Evolutionary conservation across 225 moss, liverwort and hornwort species (phyloP).

Genomic region (Straminergon stramineum): DNA sequence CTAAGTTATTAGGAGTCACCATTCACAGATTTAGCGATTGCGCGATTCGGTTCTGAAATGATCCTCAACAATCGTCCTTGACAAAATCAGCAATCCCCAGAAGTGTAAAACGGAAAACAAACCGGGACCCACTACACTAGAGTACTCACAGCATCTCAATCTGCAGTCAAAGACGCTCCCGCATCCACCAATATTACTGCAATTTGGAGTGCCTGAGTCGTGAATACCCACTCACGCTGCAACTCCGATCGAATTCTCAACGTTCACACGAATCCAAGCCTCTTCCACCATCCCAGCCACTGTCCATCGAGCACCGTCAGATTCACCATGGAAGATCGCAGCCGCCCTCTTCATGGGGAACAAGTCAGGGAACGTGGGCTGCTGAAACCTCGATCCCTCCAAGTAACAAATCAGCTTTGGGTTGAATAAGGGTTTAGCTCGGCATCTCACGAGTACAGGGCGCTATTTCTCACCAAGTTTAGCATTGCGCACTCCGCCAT

Average conservation of each 20-base stretch:
- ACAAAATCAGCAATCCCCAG: too few species aligned
- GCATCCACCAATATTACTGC: background rate
- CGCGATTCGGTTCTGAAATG: background rate
- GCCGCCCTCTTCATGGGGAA: background rate
- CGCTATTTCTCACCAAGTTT: background rate
- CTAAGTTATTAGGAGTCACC: background rate
- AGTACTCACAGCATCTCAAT: background rate
- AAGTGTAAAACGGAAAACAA: background rate
- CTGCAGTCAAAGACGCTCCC: background rate
- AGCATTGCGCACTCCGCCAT: background rate
- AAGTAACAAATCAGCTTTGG: background rate
- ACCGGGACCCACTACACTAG: background rate
- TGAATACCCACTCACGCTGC: background rate
- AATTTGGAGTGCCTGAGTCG: background rate
- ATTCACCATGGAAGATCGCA: background rate
- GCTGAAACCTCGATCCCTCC: background rate
- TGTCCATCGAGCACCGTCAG: background rate
- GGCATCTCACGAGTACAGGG: too few species aligned
- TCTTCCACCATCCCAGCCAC: background rate
- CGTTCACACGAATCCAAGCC: background rate
- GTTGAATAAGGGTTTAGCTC: background rate
- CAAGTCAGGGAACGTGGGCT: background rate
- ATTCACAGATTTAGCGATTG: background rate
- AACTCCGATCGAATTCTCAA: too few species aligned
- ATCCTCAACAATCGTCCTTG: background rate